A percentile compares a stretch with the other conserved stretches of the same genome.
Evolutionary conservation across 768 basidiomycete species (phyloP).

Genomic region (Dioszegia hungarica): DNA sequence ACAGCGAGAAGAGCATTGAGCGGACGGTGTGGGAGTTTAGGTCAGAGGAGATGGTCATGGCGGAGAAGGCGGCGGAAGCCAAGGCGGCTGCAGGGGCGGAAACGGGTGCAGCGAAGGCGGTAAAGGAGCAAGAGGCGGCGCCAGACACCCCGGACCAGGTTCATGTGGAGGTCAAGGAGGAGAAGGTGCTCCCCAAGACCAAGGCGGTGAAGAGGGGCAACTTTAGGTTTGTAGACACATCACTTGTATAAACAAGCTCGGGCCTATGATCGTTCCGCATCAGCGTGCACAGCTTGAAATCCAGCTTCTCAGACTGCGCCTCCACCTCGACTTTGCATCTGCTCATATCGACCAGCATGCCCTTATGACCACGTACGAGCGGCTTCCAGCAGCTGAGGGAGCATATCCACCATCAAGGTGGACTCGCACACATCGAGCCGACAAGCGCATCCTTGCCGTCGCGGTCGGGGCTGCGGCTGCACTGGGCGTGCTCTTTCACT

Average conservation of each 20-base stretch:
- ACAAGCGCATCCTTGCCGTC: neutral
- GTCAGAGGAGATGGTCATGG: conserved; percentile 24
- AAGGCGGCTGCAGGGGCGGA: conserved; percentile 6
- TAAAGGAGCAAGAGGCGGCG: conserved; percentile 8
- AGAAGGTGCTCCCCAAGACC: neutral
- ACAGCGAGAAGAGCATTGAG: conserved; percentile 26
- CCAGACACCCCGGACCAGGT: conserved; percentile 3
- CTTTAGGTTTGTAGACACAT: conserved; percentile 11
- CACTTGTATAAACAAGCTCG: neutral
- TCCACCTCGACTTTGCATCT: neutral
- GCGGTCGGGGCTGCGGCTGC: neutral
- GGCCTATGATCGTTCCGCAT: neutral
- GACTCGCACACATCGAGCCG: neutral
- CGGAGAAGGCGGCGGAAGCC: conserved; percentile 10
- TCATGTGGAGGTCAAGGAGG: neutral
- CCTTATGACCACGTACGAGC: neutral
- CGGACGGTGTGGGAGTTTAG: conserved; percentile 44
- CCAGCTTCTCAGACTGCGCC: too few species aligned
- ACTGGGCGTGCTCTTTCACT: conserved; percentile 18
- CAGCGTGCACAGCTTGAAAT: too few species aligned
- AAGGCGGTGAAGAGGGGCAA: neutral
- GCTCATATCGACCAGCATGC: too few species aligned
- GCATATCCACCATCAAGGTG: conserved; percentile 1
- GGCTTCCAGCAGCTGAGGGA: neutral
- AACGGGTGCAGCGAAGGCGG: neutral